A percentile compares a stretch with the other conserved stretches of the same genome.
Conservation (phyloP, 352 stramenopile genomes). For the Globisporangium alternatum region DNA sequence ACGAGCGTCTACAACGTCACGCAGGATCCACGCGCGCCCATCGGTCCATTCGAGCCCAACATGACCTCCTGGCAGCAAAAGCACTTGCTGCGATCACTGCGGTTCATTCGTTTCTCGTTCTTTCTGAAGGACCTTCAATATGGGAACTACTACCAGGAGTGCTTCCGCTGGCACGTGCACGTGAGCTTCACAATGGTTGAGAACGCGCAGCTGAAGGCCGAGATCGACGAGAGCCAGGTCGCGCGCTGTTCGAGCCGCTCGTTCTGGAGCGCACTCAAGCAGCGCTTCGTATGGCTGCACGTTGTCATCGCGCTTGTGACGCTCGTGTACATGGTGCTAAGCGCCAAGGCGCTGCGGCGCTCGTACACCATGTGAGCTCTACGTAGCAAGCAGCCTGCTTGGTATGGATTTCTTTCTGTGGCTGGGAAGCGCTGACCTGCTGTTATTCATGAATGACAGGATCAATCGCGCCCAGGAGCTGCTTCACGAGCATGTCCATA, state of each 20-base stretch:
- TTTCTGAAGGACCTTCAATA: constrained; percentile 68
- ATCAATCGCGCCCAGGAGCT: constrained; percentile 19
- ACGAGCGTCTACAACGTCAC: constrained; percentile 47
- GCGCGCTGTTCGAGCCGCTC: constrained; percentile 38
- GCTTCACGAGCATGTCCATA: constrained; percentile 12
- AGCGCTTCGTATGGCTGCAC: constrained; percentile 80
- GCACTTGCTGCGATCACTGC: constrained; percentile 50
- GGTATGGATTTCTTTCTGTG: not conserved
- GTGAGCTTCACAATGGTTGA: constrained; percentile 48
- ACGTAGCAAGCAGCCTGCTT: not conserved
- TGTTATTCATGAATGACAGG: not conserved
- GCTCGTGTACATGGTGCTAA: constrained; percentile 63
- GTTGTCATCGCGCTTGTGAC: constrained; percentile 45
- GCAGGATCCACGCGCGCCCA: constrained; percentile 16
- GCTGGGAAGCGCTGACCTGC: not conserved
- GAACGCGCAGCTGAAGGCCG: constrained; percentile 41
- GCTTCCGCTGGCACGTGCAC: constrained; percentile 79
- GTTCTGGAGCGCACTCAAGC: constrained; percentile 53
- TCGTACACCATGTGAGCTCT: constrained; percentile 46
- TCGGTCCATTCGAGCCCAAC: constrained; percentile 63
- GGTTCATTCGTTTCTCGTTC: constrained; percentile 45
- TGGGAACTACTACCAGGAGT: constrained; percentile 77
- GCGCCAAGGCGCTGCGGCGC: constrained; percentile 45
- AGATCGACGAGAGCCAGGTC: constrained; percentile 64
- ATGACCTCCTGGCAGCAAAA: constrained; percentile 34